Evolutionary conservation across 106 monocot genomes (phyloP).

Genomic region (Allium sativum): DNA sequence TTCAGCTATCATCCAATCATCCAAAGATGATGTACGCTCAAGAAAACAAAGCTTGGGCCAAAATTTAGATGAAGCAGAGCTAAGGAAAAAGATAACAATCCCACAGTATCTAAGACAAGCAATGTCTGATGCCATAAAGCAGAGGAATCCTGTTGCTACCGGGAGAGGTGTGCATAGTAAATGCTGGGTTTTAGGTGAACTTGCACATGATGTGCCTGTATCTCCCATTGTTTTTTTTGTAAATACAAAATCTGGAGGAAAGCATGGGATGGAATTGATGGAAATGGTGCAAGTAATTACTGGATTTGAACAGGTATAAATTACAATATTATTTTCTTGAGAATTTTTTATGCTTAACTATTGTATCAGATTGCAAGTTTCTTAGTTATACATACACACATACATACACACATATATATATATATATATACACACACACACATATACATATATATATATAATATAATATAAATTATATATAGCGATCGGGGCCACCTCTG

Average conservation of each 20-base stretch:
- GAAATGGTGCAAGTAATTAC: constrained; percentile 53
- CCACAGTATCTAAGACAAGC: constrained; percentile 41
- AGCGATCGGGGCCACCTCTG: too few species aligned
- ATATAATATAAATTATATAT: too few species aligned
- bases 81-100: constrained; percentile 50
- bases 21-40: too few species aligned
- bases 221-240: constrained; percentile 78
- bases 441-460: too few species aligned
- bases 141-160: constrained; percentile 22
- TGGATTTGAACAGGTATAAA: constrained; percentile 62
- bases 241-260: constrained; percentile 70
- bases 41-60: too few species aligned
- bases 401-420: too few species aligned
- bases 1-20: too few species aligned
- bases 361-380: too few species aligned
- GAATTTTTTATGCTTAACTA: neutral
- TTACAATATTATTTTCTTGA: neutral
- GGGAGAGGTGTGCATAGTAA: neutral
- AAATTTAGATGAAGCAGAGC: constrained; percentile 54
- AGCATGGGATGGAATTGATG: constrained; percentile 58
- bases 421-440: too few species aligned
- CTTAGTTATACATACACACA: too few species aligned
- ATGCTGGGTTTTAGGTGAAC: too few species aligned
- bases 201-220: constrained; percentile 21
- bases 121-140: constrained; percentile 34